Percentiles rank a stretch among this genome's conserved stretches.
Conservation (phyloP, 768 basidiomycete species). For the Scleroderma bovista region DNA sequence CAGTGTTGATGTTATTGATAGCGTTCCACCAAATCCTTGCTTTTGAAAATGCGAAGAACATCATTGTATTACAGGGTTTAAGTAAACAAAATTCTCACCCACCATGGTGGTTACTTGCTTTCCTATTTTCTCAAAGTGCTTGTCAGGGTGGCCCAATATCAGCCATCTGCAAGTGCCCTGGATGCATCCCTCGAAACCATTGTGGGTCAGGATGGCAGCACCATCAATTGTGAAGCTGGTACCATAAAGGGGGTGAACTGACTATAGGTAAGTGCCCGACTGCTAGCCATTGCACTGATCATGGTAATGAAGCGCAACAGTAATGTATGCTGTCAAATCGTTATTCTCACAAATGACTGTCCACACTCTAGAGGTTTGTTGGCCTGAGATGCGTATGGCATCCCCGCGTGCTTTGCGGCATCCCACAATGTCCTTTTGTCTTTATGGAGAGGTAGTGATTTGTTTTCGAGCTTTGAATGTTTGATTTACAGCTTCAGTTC, state of each 20-base stretch:
- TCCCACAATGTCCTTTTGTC: conserved; percentile 43
- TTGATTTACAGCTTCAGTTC: neutral
- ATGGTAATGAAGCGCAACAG: conserved; percentile 32
- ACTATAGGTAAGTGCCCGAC: conserved; percentile 45
- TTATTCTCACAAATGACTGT: conserved; percentile 50
- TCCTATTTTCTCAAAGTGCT: conserved; percentile 72
- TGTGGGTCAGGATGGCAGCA: conserved; percentile 45
- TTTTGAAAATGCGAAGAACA: conserved; percentile 42
- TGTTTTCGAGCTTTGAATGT: conserved; percentile 1
- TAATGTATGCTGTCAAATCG: conserved; percentile 63
- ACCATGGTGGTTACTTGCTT: conserved; percentile 49
- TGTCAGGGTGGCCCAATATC: conserved; percentile 49
- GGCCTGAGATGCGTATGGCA: conserved; percentile 31
- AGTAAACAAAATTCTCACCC: conserved; percentile 69
- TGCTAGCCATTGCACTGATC: neutral
- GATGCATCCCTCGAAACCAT: conserved; percentile 59
- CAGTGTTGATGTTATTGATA: too few species aligned
- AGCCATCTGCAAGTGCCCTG: conserved; percentile 40
- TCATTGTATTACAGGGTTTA: conserved; percentile 55
- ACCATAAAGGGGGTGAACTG: conserved; percentile 44
- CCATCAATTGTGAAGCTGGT: conserved; percentile 57
- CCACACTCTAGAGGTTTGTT: conserved; percentile 54
- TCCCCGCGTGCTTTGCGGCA: conserved; percentile 31
- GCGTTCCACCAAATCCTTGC: conserved; percentile 57
- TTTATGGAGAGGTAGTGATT: conserved; percentile 60